Evolutionary conservation across 2,329 filamentous ascomycete genomes (phyloP).

Genomic region (Ceratocystis harringtonii): DNA sequence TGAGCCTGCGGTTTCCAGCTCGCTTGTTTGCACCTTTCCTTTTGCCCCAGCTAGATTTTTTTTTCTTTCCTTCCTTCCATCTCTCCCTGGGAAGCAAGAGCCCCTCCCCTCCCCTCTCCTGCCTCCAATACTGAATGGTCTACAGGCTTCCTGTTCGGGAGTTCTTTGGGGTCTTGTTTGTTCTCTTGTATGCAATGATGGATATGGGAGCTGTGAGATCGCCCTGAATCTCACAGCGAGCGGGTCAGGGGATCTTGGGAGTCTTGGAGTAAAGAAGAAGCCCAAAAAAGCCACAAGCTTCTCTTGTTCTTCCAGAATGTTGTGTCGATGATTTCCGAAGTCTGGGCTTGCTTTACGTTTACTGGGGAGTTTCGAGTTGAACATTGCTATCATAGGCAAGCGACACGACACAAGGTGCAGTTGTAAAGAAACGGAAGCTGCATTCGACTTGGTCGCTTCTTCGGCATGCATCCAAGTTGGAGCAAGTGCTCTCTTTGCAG

Average conservation of each 20-base stretch:
- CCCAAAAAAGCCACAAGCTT: background rate
- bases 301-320: constrained; percentile 1
- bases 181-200: background rate
- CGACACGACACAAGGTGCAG: background rate
- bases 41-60: background rate
- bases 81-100: background rate
- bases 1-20: background rate
- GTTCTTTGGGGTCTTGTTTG: background rate
- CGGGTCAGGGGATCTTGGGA: background rate
- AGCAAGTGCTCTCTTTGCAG: background rate
- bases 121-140: background rate
- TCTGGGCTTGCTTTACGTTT: background rate
- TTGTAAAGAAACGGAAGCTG: background rate
- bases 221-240: background rate
- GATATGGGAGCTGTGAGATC: background rate
- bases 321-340: background rate
- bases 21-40: background rate
- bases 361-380: background rate
- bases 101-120: background rate
- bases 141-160: background rate
- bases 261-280: background rate
- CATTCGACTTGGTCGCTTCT: background rate
- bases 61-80: background rate
- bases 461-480: background rate
- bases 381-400: background rate